These are phyloP conservation scores for Clitopilus hobsonii DNA, from an alignment of 768 basidiomycete species.

Conservation along the genomic window DNA sequence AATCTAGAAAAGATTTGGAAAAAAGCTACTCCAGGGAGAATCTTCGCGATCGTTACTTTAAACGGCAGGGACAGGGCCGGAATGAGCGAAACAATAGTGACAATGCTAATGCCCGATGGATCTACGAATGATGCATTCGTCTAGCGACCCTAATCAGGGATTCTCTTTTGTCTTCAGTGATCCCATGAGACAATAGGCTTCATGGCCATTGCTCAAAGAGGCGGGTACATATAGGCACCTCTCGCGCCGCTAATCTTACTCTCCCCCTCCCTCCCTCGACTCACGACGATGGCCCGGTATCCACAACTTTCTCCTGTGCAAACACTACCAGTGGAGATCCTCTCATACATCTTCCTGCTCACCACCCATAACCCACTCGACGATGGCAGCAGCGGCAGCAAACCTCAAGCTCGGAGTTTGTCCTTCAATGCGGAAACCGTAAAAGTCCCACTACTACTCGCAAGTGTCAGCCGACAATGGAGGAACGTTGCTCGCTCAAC, in stretches of 20 bases:
- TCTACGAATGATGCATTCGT: conserved; percentile 16
- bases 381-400: conserved; percentile 1
- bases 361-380: conserved; percentile 27
- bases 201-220: conserved; percentile 1
- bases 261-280: conserved; percentile 3
- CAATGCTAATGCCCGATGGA: conserved; percentile 14
- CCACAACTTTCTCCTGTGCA: conserved; percentile 23
- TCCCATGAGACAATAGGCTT: conserved; percentile 27
- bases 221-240: not conserved
- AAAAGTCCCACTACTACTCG: conserved; percentile 38
- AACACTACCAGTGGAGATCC: conserved; percentile 50
- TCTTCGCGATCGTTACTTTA: not conserved
- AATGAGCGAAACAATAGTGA: conserved; percentile 15
- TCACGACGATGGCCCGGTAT: conserved; percentile 7
- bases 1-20: not conserved
- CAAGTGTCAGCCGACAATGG: conserved; percentile 50
- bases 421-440: conserved; percentile 36
- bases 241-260: conserved; percentile 6
- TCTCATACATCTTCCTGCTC: conserved; percentile 52
- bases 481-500: conserved; percentile 43
- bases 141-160: conserved; percentile 9
- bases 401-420: conserved; percentile 11
- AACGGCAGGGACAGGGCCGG: conserved; percentile 1
- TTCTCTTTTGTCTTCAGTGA: conserved; percentile 31
- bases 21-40: not conserved